Evolutionary conservation across 1,139 yeast genomes (phyloP).

Genomic region (Debaryomycetaceae sp.): DNA sequence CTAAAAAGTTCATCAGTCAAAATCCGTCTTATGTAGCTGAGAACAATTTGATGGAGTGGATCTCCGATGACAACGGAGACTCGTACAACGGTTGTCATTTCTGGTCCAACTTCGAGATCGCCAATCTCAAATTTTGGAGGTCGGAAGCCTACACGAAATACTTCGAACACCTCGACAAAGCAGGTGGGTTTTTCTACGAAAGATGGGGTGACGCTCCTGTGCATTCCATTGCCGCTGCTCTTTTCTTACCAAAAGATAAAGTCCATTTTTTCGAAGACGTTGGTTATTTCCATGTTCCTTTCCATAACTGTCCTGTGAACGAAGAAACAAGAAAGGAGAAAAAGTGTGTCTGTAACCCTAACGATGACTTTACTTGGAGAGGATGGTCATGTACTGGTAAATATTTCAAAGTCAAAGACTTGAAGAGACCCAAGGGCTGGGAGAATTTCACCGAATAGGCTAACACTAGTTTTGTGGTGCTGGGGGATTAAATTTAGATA

Average conservation of each 20-base stretch:
- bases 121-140: slow-evolving; percentile 72
- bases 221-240: slow-evolving; percentile 81
- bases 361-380: slow-evolving; percentile 79
- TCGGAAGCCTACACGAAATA: slow-evolving; percentile 63
- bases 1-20: slow-evolving; percentile 61
- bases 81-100: slow-evolving; percentile 79
- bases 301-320: slow-evolving; percentile 74
- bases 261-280: slow-evolving; percentile 79
- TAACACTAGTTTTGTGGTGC: too few relatives aligned
- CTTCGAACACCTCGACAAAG: slow-evolving; percentile 67
- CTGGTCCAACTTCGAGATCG: slow-evolving; percentile 88
- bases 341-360: slow-evolving; percentile 71
- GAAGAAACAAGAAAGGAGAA: slow-evolving; percentile 46
- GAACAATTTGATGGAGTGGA: slow-evolving; percentile 68
- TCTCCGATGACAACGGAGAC: slow-evolving; percentile 65
- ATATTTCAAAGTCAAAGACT: slow-evolving; percentile 60
- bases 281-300: slow-evolving; percentile 79
- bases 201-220: slow-evolving; percentile 96
- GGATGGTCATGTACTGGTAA: slow-evolving; percentile 81
- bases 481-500: too few relatives aligned
- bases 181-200: slow-evolving; percentile 88
- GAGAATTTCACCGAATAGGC: slow-evolving; percentile 43
- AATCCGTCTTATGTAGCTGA: slow-evolving; percentile 64
- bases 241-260: slow-evolving; percentile 63
- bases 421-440: slow-evolving; percentile 78